phyloP scores from a whole-genome alignment of 2,329 filamentous ascomycete species.

The Penicillium freii region DNA sequence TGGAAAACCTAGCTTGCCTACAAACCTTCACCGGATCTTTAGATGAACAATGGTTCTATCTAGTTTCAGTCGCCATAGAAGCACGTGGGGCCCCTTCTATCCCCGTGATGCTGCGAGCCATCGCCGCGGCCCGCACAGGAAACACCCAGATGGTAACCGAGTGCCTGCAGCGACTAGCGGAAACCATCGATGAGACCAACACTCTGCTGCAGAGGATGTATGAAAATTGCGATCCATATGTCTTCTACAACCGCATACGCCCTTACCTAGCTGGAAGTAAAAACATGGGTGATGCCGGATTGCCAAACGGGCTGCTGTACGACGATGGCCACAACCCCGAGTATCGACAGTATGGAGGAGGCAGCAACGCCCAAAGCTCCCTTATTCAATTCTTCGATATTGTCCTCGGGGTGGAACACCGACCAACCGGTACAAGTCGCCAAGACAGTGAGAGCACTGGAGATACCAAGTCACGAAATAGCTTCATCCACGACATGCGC shows the following conservation, averaged over 20 bases:
- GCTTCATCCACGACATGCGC: slow-evolving; percentile 96
- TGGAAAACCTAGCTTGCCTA: slow-evolving; percentile 85
- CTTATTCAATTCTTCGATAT: slow-evolving; percentile 98
- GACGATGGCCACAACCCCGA: slow-evolving; percentile 70
- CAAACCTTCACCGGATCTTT: slow-evolving; percentile 90
- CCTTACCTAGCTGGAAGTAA: slow-evolving; percentile 94
- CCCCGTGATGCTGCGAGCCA: slow-evolving; percentile 82
- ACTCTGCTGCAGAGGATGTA: slow-evolving; percentile 83
- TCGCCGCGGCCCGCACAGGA: slow-evolving; percentile 70
- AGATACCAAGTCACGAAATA: slow-evolving; percentile 62
- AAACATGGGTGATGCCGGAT: slow-evolving; percentile 93
- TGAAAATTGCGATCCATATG: slow-evolving; percentile 87
- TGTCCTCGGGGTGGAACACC: slow-evolving; percentile 82
- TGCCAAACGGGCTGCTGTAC: slow-evolving; percentile 84
- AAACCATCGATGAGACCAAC: slow-evolving; percentile 81
- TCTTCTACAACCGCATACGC: slow-evolving; percentile 95
- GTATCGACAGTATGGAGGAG: slow-evolving; percentile 85
- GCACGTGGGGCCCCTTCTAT: slow-evolving; percentile 84
- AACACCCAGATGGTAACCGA: slow-evolving; percentile 71
- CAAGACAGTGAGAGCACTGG: slow-evolving; percentile 33
- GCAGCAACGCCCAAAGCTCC: slow-evolving; percentile 95
- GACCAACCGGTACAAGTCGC: slow-evolving; percentile 72
- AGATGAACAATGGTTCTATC: slow-evolving; percentile 98
- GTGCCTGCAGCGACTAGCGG: slow-evolving; percentile 78
- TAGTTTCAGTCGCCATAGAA: slow-evolving; percentile 93